A percentile compares a stretch with the other conserved stretches of the same genome.
Conservation (phyloP, 75 land plant genomes). For the Gnetum montanum region DNA sequence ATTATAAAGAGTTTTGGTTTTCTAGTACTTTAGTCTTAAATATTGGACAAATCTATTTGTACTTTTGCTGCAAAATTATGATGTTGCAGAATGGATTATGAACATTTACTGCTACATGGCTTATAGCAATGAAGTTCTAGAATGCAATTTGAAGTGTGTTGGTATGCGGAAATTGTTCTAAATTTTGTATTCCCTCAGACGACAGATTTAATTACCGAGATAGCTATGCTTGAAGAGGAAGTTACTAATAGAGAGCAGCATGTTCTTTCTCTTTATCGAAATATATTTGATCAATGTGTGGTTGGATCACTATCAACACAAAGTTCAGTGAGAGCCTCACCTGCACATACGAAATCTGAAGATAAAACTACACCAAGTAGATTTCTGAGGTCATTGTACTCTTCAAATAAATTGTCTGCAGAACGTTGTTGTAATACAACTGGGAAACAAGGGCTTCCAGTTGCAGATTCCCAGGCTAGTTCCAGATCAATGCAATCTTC, state of each 20-base stretch:
- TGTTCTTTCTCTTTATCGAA: constrained; percentile 86
- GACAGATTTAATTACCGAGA: constrained; percentile 79
- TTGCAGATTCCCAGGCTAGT: constrained; percentile 8
- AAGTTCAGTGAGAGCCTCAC: constrained; percentile 41
- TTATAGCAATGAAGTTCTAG: neutral
- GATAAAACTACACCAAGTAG: constrained; percentile 45
- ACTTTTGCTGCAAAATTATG: no score
- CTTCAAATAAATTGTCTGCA: constrained; percentile 34
- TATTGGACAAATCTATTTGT: no score
- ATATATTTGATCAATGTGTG: constrained; percentile 59
- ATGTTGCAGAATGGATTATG: neutral
- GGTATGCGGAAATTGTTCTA: no score
- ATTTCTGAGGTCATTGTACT: constrained; percentile 51
- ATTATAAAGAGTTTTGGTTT: no score
- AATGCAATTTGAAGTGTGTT: neutral
- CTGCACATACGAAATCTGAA: constrained; percentile 32
- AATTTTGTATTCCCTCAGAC: no score
- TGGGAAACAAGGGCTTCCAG: constrained; percentile 26
- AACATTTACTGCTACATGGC: neutral
- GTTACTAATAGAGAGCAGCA: constrained; percentile 86
- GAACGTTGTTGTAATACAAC: constrained; percentile 31
- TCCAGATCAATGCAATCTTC: constrained; percentile 23
- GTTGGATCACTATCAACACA: constrained; percentile 39
- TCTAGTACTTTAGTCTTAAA: no score
- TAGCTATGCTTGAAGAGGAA: constrained; percentile 80